A percentile compares a stretch with the other conserved stretches of the same genome.
These are phyloP conservation scores for Pyrus hybrid DNA, from an alignment of 331 rosid genomes.

Conservation along the genomic window DNA sequence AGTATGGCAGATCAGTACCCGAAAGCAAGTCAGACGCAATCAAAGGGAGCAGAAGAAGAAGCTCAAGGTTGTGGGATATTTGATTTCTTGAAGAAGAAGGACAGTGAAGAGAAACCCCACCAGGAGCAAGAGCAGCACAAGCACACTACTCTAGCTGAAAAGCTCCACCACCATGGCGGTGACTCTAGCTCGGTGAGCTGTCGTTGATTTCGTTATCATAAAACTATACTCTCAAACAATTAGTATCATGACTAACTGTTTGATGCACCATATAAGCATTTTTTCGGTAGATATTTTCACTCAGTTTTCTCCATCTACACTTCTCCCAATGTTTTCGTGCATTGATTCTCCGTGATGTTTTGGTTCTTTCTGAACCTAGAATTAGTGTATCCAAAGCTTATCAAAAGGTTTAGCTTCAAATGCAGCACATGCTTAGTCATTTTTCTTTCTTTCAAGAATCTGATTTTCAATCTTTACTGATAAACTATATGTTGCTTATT, in stretches of 20 bases:
- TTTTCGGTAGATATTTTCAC: neutral
- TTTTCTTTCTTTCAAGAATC: neutral
- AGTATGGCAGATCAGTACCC: slow-evolving; percentile 25
- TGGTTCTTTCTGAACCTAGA: too few relatives aligned
- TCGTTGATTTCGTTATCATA: neutral
- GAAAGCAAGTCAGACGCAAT: neutral
- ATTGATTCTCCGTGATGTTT: neutral
- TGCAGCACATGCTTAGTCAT: neutral
- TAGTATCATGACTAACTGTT: neutral
- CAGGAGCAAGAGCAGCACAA: neutral
- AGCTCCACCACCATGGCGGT: neutral
- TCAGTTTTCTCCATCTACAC: neutral
- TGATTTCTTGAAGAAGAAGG: slow-evolving; percentile 24
- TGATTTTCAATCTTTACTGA: neutral
- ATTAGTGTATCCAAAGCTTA: too few relatives aligned
- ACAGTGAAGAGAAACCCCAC: slow-evolving; percentile 8
- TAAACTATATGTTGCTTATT: neutral
- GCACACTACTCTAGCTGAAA: neutral
- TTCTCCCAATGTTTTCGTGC: neutral
- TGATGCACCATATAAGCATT: neutral
- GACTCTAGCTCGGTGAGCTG: slow-evolving; percentile 19
- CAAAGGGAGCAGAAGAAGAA: slow-evolving; percentile 9
- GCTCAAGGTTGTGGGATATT: slow-evolving; percentile 13
- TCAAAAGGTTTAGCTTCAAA: neutral
- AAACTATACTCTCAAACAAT: neutral